Evolutionary conservation across 2,329 filamentous ascomycete genomes (phyloP), one percentile per base, ranked within the genome.

Genomic region (Claviceps capensis): DNA sequence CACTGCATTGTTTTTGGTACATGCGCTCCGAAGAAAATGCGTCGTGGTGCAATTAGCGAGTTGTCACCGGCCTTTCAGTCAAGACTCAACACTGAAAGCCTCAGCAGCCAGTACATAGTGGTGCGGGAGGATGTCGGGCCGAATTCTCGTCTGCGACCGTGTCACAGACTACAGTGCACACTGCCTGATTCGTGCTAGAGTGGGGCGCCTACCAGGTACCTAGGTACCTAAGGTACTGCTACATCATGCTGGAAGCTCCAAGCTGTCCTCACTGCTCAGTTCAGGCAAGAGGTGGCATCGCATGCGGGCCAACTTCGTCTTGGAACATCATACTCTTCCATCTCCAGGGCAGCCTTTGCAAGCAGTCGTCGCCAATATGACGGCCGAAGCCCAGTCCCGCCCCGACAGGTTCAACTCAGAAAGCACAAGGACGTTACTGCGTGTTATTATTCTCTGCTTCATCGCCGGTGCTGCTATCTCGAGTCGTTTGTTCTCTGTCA

Each of bases 401-500:
- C 76, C 93, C 66, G 78, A 88, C 66, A 82, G 87, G 74, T 86
- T 87, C 67, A 84, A 82, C 66, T 86, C 84, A 61, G 79, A 83
- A 69, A 96, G 83, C 69, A 87, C 88, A 57, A 83, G 90, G 68
- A 85, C 88, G 58, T 72, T 97, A 63, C 76, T 98, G 58, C 83
- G 90, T 66, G 82, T 96, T 61, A 78, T 94, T 64, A 98, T 98
- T 72, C 82, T 98, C 62, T 78, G 77, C 64, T 81, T 91, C 65
- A 96, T 98, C 70, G 93, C 93, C 58, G 89, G 81, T 53, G 90
- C 93, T 56, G 89, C 91, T 60, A 81, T 97, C 65, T 82, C 90
- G 60, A 95, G 90, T 71, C 88, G 93, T 71, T 77, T 98, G 60
- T 98, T 98, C 78, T 96, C 89, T 64, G 93, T 98, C 60, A 97